A percentile compares a stretch with the other conserved stretches of the same genome.
These are phyloP conservation scores for Gentiana macrophylla DNA, from an alignment of 257 asterid genomes.

Conservation along the genomic window DNA sequence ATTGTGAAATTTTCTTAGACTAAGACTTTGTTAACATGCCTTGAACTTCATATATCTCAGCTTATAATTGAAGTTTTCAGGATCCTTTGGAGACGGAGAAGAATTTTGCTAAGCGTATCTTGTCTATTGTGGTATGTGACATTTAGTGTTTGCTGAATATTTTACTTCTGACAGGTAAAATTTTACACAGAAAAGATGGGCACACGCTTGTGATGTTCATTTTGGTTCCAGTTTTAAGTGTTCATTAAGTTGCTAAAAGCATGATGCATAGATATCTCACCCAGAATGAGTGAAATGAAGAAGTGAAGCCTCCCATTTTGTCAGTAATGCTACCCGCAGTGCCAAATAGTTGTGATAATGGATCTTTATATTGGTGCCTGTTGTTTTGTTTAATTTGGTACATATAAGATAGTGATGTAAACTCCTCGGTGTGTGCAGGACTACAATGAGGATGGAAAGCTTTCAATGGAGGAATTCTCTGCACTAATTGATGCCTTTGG, in stretches of 20 bases:
- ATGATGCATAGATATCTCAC: too few relatives aligned
- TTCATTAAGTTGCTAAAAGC: too few relatives aligned
- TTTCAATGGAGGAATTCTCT: slow-evolving; percentile 71
- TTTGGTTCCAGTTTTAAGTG: too few relatives aligned
- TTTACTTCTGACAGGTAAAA: too few relatives aligned
- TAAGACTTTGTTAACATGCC: slow-evolving; percentile 5
- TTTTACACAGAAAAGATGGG: too few relatives aligned
- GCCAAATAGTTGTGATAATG: slow-evolving; percentile 1
- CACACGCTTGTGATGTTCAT: too few relatives aligned
- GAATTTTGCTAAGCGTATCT: slow-evolving; percentile 69
- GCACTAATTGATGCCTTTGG: slow-evolving; percentile 86
- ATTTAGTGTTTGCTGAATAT: neutral
- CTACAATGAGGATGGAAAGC: slow-evolving; percentile 68
- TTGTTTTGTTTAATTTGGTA: neutral
- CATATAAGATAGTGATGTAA: slow-evolving; percentile 3
- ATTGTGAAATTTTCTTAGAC: slow-evolving; percentile 7
- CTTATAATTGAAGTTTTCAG: slow-evolving; percentile 35
- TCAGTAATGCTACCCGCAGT: neutral
- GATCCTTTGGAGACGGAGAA: slow-evolving; percentile 94
- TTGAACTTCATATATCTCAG: slow-evolving; percentile 11
- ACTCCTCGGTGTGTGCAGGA: slow-evolving; percentile 45
- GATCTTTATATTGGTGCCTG: neutral
- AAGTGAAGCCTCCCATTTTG: neutral
- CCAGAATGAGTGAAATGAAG: neutral
- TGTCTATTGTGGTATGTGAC: slow-evolving; percentile 79